Conservation (phyloP, 306 rosid genomes). For the Quercus wislizeni region DNA sequence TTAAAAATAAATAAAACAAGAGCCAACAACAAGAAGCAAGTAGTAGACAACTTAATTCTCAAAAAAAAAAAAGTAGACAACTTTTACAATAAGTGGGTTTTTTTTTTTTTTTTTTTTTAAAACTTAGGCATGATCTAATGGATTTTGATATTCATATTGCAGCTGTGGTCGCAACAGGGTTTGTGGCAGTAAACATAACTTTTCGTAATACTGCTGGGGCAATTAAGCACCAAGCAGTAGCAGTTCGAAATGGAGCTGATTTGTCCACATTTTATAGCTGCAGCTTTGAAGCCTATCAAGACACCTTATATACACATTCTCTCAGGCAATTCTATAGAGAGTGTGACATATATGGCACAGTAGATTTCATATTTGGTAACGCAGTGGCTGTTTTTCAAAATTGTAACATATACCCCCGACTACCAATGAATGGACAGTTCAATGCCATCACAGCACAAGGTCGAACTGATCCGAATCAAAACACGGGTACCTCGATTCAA, state of each 20-base stretch:
- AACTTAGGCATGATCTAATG: not conserved
- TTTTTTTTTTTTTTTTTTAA: no score
- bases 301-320: conserved; percentile 74
- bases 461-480: conserved; percentile 69
- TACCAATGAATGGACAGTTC: conserved; percentile 55
- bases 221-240: conserved; percentile 75
- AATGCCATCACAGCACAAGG: conserved; percentile 79
- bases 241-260: conserved; percentile 69
- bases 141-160: conserved; percentile 6
- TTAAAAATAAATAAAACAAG: no score
- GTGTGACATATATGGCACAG: conserved; percentile 78
- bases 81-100: no score
- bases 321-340: conserved; percentile 79
- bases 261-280: conserved; percentile 66
- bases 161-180: conserved; percentile 66
- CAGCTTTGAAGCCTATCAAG: conserved; percentile 85
- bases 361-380: conserved; percentile 81
- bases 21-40: no score
- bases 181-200: conserved; percentile 73
- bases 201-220: conserved; percentile 82
- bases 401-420: conserved; percentile 63
- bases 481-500: conserved; percentile 65
- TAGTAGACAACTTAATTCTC: no score
- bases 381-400: conserved; percentile 65
- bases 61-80: no score